phyloP scores from a whole-genome alignment of 2,329 filamentous ascomycete species.

The Lecanoromycetidae sp. region DNA sequence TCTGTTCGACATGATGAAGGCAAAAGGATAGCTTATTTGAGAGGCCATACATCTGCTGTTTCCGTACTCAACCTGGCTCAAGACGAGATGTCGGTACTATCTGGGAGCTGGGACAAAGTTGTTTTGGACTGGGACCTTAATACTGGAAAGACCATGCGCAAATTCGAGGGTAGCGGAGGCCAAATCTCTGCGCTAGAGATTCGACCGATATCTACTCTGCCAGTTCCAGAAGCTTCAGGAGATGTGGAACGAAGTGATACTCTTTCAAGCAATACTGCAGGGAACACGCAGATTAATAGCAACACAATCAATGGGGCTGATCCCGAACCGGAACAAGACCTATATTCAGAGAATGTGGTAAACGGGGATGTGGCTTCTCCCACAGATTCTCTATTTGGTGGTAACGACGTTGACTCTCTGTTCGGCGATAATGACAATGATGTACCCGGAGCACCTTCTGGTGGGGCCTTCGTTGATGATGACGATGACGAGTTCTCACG shows the following conservation, averaged over 20 bases:
- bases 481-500: slow-evolving; percentile 80
- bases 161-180: slow-evolving; percentile 63
- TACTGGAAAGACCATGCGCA: slow-evolving; percentile 61
- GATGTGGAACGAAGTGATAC: slow-evolving; percentile 52
- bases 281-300: slow-evolving; percentile 46
- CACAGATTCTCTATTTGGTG: slow-evolving; percentile 65
- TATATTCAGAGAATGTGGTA: slow-evolving; percentile 39
- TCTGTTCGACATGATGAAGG: slow-evolving; percentile 91
- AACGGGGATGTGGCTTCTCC: slow-evolving; percentile 42
- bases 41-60: slow-evolving; percentile 80
- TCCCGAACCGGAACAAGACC: slow-evolving; percentile 22
- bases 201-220: slow-evolving; percentile 61
- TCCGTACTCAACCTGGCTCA: slow-evolving; percentile 71
- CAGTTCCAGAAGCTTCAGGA: slow-evolving; percentile 60
- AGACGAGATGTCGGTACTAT: slow-evolving; percentile 78
- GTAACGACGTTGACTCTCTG: slow-evolving; percentile 66
- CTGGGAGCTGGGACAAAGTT: slow-evolving; percentile 92
- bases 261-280: slow-evolving; percentile 60
- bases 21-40: slow-evolving; percentile 69
- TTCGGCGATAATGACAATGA: slow-evolving; percentile 69
- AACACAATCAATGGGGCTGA: slow-evolving; percentile 31
- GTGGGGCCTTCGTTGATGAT: slow-evolving; percentile 63
- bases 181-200: slow-evolving; percentile 86
- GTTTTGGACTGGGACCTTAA: slow-evolving; percentile 93
- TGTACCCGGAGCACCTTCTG: slow-evolving; percentile 36